Percentiles rank a stretch among this genome's conserved stretches.
These are phyloP conservation scores for Lycium ferocissimum DNA, from an alignment of 257 asterid genomes.

Conservation along the genomic window DNA sequence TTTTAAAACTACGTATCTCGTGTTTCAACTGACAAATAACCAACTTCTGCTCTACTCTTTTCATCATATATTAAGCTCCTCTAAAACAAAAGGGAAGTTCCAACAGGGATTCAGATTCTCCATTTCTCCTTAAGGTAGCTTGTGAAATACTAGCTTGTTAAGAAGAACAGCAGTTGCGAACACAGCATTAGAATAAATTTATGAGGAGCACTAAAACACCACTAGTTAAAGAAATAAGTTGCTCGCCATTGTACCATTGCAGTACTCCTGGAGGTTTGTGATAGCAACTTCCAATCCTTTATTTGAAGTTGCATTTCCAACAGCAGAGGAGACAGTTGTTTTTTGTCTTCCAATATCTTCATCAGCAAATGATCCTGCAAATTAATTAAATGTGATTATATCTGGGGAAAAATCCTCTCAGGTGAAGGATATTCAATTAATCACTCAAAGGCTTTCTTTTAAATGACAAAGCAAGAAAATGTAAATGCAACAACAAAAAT, in stretches of 20 bases:
- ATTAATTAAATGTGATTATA: conserved; percentile 1
- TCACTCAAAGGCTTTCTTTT: conserved; percentile 8
- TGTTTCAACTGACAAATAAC: not conserved
- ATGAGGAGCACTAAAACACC: not conserved
- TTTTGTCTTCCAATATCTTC: conserved; percentile 98
- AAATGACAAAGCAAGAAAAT: not conserved
- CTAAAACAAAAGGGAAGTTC: conserved; percentile 8
- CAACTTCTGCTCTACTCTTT: conserved; percentile 12
- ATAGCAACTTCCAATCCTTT: conserved; percentile 99
- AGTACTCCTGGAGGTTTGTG: conserved; percentile 94
- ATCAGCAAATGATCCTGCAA: conserved; percentile 95
- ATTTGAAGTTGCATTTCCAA: conserved; percentile 89
- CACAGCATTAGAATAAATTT: not conserved
- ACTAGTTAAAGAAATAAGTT: conserved; percentile 20
- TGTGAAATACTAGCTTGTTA: conserved; percentile 16
- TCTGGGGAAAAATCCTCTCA: not conserved
- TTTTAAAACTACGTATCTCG: not conserved
- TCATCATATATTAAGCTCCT: not conserved
- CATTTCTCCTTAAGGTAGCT: not conserved
- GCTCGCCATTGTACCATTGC: conserved; percentile 66
- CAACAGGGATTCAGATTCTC: not conserved
- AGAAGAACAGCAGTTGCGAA: not conserved
- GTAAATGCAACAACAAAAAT: not conserved
- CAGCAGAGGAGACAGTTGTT: conserved; percentile 64
- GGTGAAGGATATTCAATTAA: not conserved